These are phyloP conservation scores for Macrophomina tecta DNA, from an alignment of 2,329 filamentous ascomycete genomes.

Conservation along the genomic window DNA sequence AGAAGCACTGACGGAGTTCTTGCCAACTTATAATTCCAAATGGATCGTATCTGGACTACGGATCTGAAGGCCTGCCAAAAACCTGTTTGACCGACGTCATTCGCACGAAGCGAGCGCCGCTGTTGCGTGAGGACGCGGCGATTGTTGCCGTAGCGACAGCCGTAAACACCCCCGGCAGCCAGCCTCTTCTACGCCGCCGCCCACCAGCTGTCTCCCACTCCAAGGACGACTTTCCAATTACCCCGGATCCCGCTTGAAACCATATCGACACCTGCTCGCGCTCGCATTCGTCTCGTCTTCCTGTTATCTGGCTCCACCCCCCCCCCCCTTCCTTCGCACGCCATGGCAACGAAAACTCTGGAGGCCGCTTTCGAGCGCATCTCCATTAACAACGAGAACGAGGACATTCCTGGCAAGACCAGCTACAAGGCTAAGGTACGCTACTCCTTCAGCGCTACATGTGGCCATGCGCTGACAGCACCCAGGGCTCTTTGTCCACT, in stretches of 20 bases:
- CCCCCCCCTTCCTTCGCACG: not conserved
- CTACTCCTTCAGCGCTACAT: not conserved
- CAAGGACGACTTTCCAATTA: slow-evolving; percentile 28
- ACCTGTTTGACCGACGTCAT: not conserved
- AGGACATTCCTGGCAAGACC: slow-evolving; percentile 60
- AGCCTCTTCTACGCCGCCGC: slow-evolving; percentile 14
- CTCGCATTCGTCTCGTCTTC: not conserved
- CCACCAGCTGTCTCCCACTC: slow-evolving; percentile 4
- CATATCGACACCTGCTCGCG: not conserved
- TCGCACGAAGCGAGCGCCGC: not conserved
- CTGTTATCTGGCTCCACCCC: not conserved
- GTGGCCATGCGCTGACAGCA: not conserved
- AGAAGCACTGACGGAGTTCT: not conserved
- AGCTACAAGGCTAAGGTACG: slow-evolving; percentile 79
- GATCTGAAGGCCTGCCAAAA: not conserved
- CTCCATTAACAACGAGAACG: slow-evolving; percentile 88
- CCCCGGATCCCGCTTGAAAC: slow-evolving; percentile 10
- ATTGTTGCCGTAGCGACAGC: slow-evolving; percentile 28
- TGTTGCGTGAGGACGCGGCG: not conserved
- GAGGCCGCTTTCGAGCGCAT: slow-evolving; percentile 90
- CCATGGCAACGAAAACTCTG: slow-evolving; percentile 76
- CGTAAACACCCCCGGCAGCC: slow-evolving; percentile 21
- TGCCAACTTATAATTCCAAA: not conserved
- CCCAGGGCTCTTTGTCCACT: slow-evolving; percentile 54
- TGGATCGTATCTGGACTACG: not conserved